Base-by-base conservation (phyloP, 345 rosid genomes). In the Hirschfeldia incana region DNA sequence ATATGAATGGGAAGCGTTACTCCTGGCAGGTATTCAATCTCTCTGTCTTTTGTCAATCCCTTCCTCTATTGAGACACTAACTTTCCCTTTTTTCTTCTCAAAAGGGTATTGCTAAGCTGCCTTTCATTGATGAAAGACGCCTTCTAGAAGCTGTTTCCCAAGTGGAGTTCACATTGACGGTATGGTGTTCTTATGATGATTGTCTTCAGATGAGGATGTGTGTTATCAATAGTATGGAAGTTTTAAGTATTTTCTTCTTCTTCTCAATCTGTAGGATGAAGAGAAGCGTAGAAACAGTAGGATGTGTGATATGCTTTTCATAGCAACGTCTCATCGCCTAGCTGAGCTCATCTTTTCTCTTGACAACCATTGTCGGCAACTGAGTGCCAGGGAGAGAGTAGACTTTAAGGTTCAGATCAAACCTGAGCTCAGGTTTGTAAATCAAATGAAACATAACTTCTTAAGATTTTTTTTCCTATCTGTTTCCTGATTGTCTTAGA, bases 1-100 rank as follows among this genome's bases (percentile, higher is more conserved):
- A 96, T 85, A 96, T 93, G 94, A 88, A 88, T 80, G 99, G 99
- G 49, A 96, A 93, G 83, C 93, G 97, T 36, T 93, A 21, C 79
- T 76, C 97, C 4, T 93, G 99, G 99, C 98, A 92, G 96, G 98
- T 88, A 57, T 46, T 61, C 68, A 4, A 46, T 11, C 39, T 76
- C 57, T 60, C 37, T 49, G 30, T 76, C 79, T 39, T 75, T 51
- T 64, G 4, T 53, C 62, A 15, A 13, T 80, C 29, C 30, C 59
- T 78, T 16, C 12, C 37, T 39, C 37, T 69, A 53, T 37, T 55
- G 51, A 65, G 32, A 65, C 76, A 65, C 10, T 73, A 12, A 16
- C 36, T 9, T 10, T 39, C 36, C 3, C 2, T 33, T 49, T 69
- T 21, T 71, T 58, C 26, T 59, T 27, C n/a, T 16, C 65, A 53